Conservation (phyloP, 2,329 filamentous ascomycete genomes). For the Fusarium sp. region DNA sequence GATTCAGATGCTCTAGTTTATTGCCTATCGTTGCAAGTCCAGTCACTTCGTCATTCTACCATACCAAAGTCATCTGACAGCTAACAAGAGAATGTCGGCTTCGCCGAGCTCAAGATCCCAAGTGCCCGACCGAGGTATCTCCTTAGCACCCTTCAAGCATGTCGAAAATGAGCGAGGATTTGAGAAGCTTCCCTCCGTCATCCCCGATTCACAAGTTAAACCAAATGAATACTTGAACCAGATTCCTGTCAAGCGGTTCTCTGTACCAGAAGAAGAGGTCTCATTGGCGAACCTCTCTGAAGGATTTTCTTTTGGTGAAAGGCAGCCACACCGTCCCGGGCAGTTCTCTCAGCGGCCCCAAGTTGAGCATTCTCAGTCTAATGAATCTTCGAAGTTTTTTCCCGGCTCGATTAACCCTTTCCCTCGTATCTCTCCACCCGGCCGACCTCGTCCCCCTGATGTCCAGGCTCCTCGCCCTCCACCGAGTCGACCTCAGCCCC, state of each 20-base stretch:
- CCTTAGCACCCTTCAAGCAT: slow-evolving; percentile 15
- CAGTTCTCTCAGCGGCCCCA: slow-evolving; percentile 41
- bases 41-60: background rate
- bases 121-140: slow-evolving; percentile 1
- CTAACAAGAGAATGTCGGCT: background rate
- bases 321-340: slow-evolving; percentile 35
- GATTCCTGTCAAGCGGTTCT: slow-evolving; percentile 23
- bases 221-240: background rate
- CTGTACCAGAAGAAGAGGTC: slow-evolving; percentile 33
- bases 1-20: no score
- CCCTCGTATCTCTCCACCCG: background rate
- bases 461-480: background rate
- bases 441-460: background rate
- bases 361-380: slow-evolving; percentile 7
- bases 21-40: background rate
- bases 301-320: slow-evolving; percentile 41
- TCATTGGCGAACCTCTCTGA: slow-evolving; percentile 39
- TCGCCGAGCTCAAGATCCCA: background rate
- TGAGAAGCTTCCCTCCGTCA: slow-evolving; percentile 10
- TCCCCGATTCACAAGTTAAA: slow-evolving; percentile 26
- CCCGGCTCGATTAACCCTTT: background rate
- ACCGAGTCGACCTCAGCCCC: background rate
- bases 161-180: slow-evolving; percentile 24
- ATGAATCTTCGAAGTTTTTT: background rate
- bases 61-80: background rate